These are phyloP conservation scores for Beverwykella pulmonaria DNA, from an alignment of 495 filamentous ascomycete species.

Conservation along the genomic window DNA sequence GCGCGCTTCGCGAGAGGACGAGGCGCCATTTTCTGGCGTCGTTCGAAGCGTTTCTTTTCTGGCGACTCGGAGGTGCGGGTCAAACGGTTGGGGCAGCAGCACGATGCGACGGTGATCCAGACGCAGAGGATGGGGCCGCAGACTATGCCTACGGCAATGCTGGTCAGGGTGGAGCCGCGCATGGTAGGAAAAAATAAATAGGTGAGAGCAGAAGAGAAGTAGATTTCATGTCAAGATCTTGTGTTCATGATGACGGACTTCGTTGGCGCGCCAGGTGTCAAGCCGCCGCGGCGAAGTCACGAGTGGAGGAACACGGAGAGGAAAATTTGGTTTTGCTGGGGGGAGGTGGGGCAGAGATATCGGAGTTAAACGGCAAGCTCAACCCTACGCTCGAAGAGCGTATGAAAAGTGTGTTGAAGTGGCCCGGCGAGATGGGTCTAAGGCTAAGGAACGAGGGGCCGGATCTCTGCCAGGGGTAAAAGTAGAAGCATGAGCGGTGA, in stretches of 20 bases:
- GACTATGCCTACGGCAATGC: conserved; percentile 14
- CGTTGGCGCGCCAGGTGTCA: no score
- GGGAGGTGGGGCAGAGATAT: no score
- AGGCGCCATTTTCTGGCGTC: conserved; percentile 26
- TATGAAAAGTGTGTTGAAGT: no score
- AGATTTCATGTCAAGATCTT: not conserved
- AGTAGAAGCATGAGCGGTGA: no score
- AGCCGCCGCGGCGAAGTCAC: no score
- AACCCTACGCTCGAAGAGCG: no score
- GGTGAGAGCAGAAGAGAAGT: not conserved
- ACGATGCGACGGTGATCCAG: conserved; percentile 20
- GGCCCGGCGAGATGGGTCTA: no score
- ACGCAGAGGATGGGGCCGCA: conserved; percentile 27
- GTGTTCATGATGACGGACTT: conserved; percentile 7
- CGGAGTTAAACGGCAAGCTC: no score
- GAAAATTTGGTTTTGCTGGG: no score
- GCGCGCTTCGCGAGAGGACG: conserved; percentile 18
- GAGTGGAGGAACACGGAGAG: no score
- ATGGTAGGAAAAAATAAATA: not conserved
- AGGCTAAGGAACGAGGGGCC: no score
- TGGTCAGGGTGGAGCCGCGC: not conserved
- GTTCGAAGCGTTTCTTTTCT: conserved; percentile 34
- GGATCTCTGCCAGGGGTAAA: no score
- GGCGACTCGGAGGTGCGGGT: conserved; percentile 14
- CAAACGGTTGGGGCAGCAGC: conserved; percentile 27